Percentiles rank a stretch among this genome's conserved stretches.
Evolutionary conservation across 1,139 yeast species (phyloP).

Genomic region (Yueomyces sp.): DNA sequence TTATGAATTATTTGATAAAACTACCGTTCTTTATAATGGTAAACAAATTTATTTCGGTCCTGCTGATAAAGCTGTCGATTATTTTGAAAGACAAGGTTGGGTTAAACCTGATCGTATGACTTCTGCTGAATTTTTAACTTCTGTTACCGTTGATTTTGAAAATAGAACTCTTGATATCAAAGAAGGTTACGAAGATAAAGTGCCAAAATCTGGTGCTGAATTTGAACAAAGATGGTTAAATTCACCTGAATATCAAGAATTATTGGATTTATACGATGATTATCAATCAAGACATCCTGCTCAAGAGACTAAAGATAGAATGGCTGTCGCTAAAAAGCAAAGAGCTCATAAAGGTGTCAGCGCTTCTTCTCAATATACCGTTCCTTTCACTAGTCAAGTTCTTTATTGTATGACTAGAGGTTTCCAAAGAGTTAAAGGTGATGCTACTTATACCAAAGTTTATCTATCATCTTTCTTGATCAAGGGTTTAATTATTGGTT

Average conservation of each 20-base stretch:
- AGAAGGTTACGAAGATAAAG: constrained; percentile 43
- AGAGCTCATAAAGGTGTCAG: constrained; percentile 35
- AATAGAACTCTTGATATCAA: constrained; percentile 27
- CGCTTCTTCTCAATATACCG: constrained; percentile 32
- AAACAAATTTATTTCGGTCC: constrained; percentile 50
- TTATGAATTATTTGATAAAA: constrained; percentile 51
- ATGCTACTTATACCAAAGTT: constrained; percentile 38
- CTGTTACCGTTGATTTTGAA: constrained; percentile 36
- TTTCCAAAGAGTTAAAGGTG: constrained; percentile 44
- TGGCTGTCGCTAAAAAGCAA: constrained; percentile 29
- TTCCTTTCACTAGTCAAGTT: constrained; percentile 36
- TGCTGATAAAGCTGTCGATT: constrained; percentile 37
- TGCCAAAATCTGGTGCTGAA: constrained; percentile 46
- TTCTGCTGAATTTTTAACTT: constrained; percentile 56
- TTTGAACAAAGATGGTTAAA: constrained; percentile 43
- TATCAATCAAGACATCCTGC: constrained; percentile 28
- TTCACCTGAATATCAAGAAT: constrained; percentile 35
- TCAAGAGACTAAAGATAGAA: constrained; percentile 31
- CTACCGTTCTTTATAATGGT: constrained; percentile 47
- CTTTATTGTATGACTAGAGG: constrained; percentile 35
- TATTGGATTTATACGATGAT: constrained; percentile 31
- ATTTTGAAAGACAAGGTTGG: constrained; percentile 50
- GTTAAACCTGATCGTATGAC: constrained; percentile 49
- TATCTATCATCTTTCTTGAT: constrained; percentile 37
- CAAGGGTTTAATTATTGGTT: constrained; percentile 43